Base-by-base conservation (phyloP, 2,329 filamentous ascomycete genomes). In the Chrysoporthe austroafricana region DNA sequence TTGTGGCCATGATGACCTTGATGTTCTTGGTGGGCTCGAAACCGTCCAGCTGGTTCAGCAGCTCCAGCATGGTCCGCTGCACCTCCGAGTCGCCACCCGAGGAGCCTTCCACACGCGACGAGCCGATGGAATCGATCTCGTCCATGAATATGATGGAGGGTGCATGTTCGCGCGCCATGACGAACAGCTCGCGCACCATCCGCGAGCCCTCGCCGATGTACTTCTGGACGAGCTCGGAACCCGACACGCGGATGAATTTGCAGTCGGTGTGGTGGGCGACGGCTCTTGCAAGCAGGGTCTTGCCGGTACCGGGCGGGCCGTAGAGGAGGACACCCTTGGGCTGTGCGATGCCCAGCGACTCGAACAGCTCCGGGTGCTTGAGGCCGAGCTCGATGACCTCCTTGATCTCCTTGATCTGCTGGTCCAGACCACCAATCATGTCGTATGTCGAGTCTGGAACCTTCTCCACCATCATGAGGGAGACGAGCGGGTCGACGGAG, bases 101-200 rank as follows among this genome's bases (percentile, higher is more conserved):
- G 68, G 92, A 96, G 36, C 95, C 95, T 78, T 99, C 96, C 64
- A 99, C 95, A 81, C 96, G 92, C 69, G 94, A 97, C 44, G 94
- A 97, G 71, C 96, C 96, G 80, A 99, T 99, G 73, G 93, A 97
- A 84, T 99, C 96, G 80, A 99, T 98, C 81, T 99, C 96, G 80
- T 99, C 96, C 96, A 99, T 99, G 85, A 99, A 99, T 81, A 99
- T 99, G 82, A 99, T 99, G 73, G 93, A 97, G 32, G 96, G 96
- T 0, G 96, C 96, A 75, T 99, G 96, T 79, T 99, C 96, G 81
- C 96, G 88, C 39, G 96, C 96, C 96, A 99, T 99, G 78, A 99
- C 92, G 86, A 99, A 99, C 63, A 99, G 87, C 82, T 99, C 96
- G 77, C 96, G 93, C 71, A 99, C 96, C 96, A 99, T 99, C 74